Evolutionary conservation across 2,329 filamentous ascomycete species (phyloP).

Genomic region (Lecanicillium sp.): DNA sequence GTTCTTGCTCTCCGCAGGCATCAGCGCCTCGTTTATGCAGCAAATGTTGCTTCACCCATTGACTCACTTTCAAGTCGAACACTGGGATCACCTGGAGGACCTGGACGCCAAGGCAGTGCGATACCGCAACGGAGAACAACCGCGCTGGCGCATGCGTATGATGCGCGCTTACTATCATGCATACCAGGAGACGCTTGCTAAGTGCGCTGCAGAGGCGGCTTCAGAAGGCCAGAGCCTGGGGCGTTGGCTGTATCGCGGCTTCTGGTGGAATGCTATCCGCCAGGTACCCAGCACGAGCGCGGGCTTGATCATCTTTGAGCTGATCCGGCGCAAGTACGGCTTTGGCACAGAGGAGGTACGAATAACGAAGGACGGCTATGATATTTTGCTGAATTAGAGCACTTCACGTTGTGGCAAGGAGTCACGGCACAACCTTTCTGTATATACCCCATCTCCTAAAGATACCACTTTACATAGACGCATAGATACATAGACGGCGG

Average conservation of each 20-base stretch:
- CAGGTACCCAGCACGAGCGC: conserved; percentile 72
- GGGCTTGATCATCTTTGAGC: conserved; percentile 69
- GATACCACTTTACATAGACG: no score
- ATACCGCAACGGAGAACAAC: conserved; percentile 29
- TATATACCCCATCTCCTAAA: no score
- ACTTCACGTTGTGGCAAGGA: no score
- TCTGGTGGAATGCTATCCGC: conserved; percentile 62
- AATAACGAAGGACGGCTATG: conserved; percentile 61
- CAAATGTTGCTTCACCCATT: conserved; percentile 65
- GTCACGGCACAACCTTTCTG: no score
- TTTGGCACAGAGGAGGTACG: conserved; percentile 51
- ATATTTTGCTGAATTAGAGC: conserved; percentile 53
- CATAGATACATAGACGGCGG: no score
- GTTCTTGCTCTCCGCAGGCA: conserved; percentile 61
- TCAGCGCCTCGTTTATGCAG: conserved; percentile 59
- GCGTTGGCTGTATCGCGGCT: conserved; percentile 61
- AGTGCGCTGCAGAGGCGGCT: conserved; percentile 50
- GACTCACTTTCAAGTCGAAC: conserved; percentile 60
- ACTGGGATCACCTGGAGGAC: conserved; percentile 65
- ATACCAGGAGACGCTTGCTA: conserved; percentile 58
- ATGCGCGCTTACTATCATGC: conserved; percentile 60
- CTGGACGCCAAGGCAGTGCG: conserved; percentile 53
- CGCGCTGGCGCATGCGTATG: conserved; percentile 38
- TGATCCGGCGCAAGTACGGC: conserved; percentile 66
- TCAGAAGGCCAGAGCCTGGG: conserved; percentile 46